Percentiles rank a stretch among this genome's conserved stretches.
phyloP scores from a whole-genome alignment of 495 filamentous ascomycete species.

The Cetradonia linearis region DNA sequence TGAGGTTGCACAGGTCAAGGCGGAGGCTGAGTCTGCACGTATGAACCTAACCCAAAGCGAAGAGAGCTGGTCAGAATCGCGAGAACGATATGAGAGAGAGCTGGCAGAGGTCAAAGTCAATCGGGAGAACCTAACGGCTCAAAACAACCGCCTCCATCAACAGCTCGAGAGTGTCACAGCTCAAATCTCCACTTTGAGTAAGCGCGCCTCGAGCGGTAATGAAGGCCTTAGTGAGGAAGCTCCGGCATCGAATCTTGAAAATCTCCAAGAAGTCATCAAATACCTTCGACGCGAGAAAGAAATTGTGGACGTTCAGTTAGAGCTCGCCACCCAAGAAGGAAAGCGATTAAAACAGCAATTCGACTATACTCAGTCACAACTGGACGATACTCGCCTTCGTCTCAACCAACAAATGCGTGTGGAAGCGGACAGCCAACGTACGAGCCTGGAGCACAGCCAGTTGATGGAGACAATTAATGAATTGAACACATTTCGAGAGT shows the following conservation, averaged over 20 bases:
- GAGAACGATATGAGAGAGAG: conserved; percentile 72
- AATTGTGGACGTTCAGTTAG: conserved; percentile 89
- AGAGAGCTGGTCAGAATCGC: conserved; percentile 75
- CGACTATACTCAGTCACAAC: conserved; percentile 70
- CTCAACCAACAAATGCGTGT: conserved; percentile 76
- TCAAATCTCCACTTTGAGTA: conserved; percentile 70
- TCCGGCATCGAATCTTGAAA: conserved; percentile 45
- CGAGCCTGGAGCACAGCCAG: conserved; percentile 66
- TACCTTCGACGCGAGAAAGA: conserved; percentile 95
- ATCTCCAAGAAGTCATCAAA: conserved; percentile 76
- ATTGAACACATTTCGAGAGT: conserved; percentile 89
- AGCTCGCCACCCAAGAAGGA: conserved; percentile 73
- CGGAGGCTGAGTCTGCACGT: conserved; percentile 72
- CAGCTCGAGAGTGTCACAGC: conserved; percentile 73
- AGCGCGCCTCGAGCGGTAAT: conserved; percentile 46
- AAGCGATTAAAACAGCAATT: conserved; percentile 84
- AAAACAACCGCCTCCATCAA: conserved; percentile 79
- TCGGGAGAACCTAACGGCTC: conserved; percentile 67
- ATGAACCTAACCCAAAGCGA: conserved; percentile 69
- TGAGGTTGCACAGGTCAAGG: conserved; percentile 56
- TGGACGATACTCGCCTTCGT: conserved; percentile 77
- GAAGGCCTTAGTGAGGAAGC: conserved; percentile 34
- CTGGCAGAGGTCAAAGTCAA: conserved; percentile 64
- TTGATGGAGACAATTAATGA: conserved; percentile 89
- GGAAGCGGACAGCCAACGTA: conserved; percentile 61